Conservation (phyloP, 352 stramenopile genomes). For the Vaucheria bursata region DNA sequence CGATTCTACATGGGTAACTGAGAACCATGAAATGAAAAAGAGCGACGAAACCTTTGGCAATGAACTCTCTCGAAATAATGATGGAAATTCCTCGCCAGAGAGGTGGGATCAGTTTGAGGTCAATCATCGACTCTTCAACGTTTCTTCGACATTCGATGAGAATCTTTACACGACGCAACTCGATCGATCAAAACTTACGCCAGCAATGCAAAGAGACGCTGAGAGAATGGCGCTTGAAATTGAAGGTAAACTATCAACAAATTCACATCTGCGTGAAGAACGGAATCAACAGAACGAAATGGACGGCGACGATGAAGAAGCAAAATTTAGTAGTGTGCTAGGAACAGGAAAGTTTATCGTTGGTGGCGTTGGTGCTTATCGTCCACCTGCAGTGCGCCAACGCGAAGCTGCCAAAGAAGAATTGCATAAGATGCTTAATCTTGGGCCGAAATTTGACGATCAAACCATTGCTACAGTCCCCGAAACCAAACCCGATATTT, state of each 20-base stretch:
- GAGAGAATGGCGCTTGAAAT: slow-evolving; percentile 88
- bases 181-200: slow-evolving; percentile 80
- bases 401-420: slow-evolving; percentile 25
- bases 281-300: slow-evolving; percentile 60
- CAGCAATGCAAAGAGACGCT: slow-evolving; percentile 67
- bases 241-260: slow-evolving; percentile 72
- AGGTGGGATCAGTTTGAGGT: slow-evolving; percentile 41
- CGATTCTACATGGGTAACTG: slow-evolving; percentile 34
- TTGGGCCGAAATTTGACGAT: too few relatives aligned
- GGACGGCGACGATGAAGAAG: slow-evolving; percentile 76
- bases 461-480: too few relatives aligned
- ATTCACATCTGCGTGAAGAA: slow-evolving; percentile 90
- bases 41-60: not conserved
- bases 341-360: slow-evolving; percentile 1
- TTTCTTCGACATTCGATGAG: slow-evolving; percentile 88
- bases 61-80: not conserved
- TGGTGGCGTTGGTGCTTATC: slow-evolving; percentile 7
- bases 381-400: not conserved
- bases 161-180: slow-evolving; percentile 95
- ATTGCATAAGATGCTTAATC: slow-evolving; percentile 25
- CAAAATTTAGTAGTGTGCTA: slow-evolving; percentile 85
- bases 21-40: not conserved
- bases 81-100: slow-evolving; percentile 8
- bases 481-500: too few relatives aligned
- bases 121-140: slow-evolving; percentile 67